A percentile compares a stretch with the other conserved stretches of the same genome.
phyloP scores from a whole-genome alignment of 768 basidiomycete species.

The Cantharellus anzutake region DNA sequence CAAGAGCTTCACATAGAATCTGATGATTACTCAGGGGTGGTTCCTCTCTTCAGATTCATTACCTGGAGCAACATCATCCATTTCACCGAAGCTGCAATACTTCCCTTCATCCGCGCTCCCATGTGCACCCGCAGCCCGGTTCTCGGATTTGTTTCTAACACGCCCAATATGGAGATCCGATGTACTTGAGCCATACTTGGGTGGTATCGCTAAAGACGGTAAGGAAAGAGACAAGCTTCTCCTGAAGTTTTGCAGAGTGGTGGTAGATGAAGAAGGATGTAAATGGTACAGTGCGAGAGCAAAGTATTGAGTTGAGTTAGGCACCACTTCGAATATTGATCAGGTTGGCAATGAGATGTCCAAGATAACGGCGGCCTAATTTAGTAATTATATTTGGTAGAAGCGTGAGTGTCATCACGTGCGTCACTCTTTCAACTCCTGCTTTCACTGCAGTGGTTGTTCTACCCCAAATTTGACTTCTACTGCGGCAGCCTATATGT shows the following conservation, averaged over 20 bases:
- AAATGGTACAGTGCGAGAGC: conserved; percentile 53
- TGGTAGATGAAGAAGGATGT: conserved; percentile 43
- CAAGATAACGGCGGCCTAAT: too few species aligned
- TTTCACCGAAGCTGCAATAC: conserved; percentile 23
- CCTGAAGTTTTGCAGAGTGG: conserved; percentile 67
- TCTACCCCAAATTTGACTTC: too few species aligned
- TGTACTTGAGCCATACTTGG: conserved; percentile 66
- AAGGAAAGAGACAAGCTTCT: conserved; percentile 81
- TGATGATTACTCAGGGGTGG: conserved; percentile 37
- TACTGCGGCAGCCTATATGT: too few species aligned
- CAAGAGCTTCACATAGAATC: neutral
- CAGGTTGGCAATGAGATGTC: too few species aligned
- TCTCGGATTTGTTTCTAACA: conserved; percentile 74
- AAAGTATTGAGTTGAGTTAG: conserved; percentile 2
- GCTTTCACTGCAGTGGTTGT: too few species aligned
- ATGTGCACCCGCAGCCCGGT: conserved; percentile 57
- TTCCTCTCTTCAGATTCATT: conserved; percentile 26
- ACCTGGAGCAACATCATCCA: too few species aligned
- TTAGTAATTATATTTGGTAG: too few species aligned
- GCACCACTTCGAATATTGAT: too few species aligned
- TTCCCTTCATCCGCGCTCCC: conserved; percentile 64
- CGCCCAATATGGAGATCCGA: conserved; percentile 55
- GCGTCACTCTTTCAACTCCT: too few species aligned
- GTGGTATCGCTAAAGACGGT: conserved; percentile 59
- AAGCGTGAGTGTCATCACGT: too few species aligned